Conservation (phyloP, 176 grass and related monocot genomes). For the Zea luxurians region DNA sequence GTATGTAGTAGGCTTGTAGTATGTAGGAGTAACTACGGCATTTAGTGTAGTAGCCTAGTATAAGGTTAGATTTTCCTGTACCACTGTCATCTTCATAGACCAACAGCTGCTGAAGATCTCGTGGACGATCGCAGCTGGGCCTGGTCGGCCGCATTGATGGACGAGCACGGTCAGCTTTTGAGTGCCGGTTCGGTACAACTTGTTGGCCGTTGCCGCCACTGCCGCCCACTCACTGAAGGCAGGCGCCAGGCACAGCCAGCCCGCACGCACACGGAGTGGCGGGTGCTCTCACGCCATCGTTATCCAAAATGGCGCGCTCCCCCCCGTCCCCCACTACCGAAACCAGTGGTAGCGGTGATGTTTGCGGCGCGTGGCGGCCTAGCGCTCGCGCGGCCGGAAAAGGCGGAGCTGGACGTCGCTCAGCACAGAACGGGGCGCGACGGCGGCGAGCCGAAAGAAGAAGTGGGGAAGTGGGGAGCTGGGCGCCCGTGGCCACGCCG, state of each 20-base stretch:
- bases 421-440: neutral
- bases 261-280: neutral
- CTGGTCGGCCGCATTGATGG: neutral
- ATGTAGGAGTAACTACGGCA: neutral
- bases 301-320: neutral
- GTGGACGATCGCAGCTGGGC: neutral
- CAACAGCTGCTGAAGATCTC: neutral
- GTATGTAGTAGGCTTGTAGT: too few species aligned
- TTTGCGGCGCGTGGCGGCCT: too few species aligned
- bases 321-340: too few species aligned
- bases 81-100: neutral
- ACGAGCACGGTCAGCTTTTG: neutral
- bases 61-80: neutral
- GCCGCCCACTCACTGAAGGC: too few species aligned
- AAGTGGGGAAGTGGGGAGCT: neutral
- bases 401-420: neutral
- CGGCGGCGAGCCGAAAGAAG: neutral
- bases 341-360: too few species aligned
- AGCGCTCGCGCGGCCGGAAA: too few species aligned
- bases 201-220: neutral
- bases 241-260: too few species aligned
- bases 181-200: neutral
- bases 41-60: neutral
- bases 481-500: conserved; percentile 1
- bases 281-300: neutral